Percentiles rank a stretch among this genome's conserved stretches.
These are phyloP conservation scores for Mycena galericulata DNA, from an alignment of 768 basidiomycete genomes.

Conservation along the genomic window DNA sequence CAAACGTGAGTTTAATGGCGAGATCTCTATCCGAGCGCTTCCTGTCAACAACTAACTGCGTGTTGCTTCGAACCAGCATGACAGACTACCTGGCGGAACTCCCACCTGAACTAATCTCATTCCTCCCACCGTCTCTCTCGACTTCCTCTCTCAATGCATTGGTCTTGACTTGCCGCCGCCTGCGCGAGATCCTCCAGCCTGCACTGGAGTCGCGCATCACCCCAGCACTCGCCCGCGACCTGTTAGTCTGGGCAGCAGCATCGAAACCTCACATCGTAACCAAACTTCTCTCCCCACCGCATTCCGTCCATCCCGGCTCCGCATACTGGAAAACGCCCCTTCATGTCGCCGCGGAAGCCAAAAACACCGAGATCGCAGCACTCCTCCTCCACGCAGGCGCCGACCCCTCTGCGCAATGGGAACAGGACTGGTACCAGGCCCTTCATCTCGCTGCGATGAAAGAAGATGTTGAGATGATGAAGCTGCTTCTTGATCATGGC, in stretches of 20 bases:
- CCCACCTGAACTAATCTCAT: conserved; percentile 18
- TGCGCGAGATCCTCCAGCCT: conserved; percentile 20
- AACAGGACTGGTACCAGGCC: too few species aligned
- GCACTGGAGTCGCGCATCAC: conserved; percentile 23
- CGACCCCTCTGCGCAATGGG: too few species aligned
- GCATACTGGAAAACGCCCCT: background rate
- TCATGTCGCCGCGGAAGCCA: too few species aligned
- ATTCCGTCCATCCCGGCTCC: background rate
- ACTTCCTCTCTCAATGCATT: conserved; percentile 9
- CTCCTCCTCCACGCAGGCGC: too few species aligned
- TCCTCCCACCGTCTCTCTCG: background rate
- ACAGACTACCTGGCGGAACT: conserved; percentile 4
- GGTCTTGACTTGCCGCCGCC: background rate
- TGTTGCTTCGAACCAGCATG: background rate
- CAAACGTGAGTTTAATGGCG: too few species aligned
- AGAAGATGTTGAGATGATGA: conserved; percentile 7
- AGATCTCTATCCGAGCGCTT: too few species aligned
- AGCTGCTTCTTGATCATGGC: conserved; percentile 4
- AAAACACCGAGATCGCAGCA: too few species aligned
- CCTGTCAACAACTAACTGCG: background rate
- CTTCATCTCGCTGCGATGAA: background rate
- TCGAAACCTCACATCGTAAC: conserved; percentile 14
- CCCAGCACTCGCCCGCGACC: background rate
- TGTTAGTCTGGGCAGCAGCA: conserved; percentile 6
- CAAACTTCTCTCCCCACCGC: conserved; percentile 16